phyloP scores from a whole-genome alignment of 2,329 filamentous ascomycete genomes.

The Pyrenophora graminea region DNA sequence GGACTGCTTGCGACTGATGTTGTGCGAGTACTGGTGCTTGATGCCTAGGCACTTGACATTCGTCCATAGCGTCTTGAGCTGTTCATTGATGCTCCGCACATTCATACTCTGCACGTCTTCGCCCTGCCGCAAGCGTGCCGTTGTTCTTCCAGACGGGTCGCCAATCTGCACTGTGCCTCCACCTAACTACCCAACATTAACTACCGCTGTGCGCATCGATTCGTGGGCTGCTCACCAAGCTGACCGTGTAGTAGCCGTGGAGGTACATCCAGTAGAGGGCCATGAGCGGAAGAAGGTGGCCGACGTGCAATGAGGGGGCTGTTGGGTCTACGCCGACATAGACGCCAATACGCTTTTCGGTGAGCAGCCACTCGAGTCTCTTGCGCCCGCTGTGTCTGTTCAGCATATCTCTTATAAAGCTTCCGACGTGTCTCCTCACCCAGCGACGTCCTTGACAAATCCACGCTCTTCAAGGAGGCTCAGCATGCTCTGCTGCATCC shows the following conservation, averaged over 20 bases:
- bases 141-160: slow-evolving; percentile 73
- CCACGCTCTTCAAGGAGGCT: slow-evolving; percentile 72
- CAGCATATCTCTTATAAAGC: slow-evolving; percentile 8
- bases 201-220: slow-evolving; percentile 6
- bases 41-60: slow-evolving; percentile 70
- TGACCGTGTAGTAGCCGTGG: slow-evolving; percentile 70
- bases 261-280: slow-evolving; percentile 83
- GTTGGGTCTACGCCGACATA: slow-evolving; percentile 87
- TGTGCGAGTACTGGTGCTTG: slow-evolving; percentile 66
- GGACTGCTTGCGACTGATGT: slow-evolving; percentile 68
- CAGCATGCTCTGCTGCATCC: slow-evolving; percentile 55
- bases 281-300: slow-evolving; percentile 81
- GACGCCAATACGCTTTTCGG: slow-evolving; percentile 67
- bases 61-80: slow-evolving; percentile 72
- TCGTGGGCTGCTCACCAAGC: slow-evolving; percentile 54
- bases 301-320: slow-evolving; percentile 76
- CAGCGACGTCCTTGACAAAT: slow-evolving; percentile 73
- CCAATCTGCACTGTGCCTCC: slow-evolving; percentile 78
- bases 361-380: slow-evolving; percentile 67
- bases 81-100: slow-evolving; percentile 68
- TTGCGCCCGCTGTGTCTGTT: slow-evolving; percentile 48
- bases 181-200: slow-evolving; percentile 57
- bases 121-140: slow-evolving; percentile 61
- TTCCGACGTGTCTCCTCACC: slow-evolving; percentile 55
- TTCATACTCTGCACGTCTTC: slow-evolving; percentile 64